Evolutionary conservation across 441 rosid genomes (phyloP), one percentile per base, ranked within the genome.

Genomic region (Populus trichocarpa): DNA sequence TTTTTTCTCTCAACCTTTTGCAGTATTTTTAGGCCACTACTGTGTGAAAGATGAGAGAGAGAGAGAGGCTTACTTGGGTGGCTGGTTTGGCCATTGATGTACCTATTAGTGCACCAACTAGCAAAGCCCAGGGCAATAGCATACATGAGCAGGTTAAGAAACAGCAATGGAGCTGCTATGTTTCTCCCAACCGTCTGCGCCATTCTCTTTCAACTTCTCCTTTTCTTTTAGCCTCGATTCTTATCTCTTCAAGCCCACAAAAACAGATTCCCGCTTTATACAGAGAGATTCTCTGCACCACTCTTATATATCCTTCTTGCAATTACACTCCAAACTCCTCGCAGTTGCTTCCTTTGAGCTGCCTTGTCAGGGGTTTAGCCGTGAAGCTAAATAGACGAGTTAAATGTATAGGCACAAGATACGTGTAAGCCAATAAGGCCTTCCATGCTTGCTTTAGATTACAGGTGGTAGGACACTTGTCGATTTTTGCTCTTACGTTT

Each of bases 161-260:
- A 93, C 92, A 93, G 84, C 84, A 93, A 75, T 46, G 98, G 97
- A 70, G 91, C 98, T 77, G 97, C 97, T 42, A 91, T 13, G 90
- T 88, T 93, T 77, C 98, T 93, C 46, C 96, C 99, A 13, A 89
- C 91, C 0, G 90, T 87, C 3, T 75, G 83, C 50, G 92, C 97
- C 97, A 89, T 92, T 16, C 69, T 75, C 59, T 57, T 0, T 20
- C 50, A 46, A 46, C 57, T 38, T 32, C 40, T 74, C 68, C 33
- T 7, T 33, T 57, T 8, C 6, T 73, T 32, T 46, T 8, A 14
- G 6, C 46, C 32, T 26, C 23, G 3, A 16, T n/a, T 70, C 28
- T 38, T 36, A 25, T 70, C 57, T 23, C 22, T 38, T 13, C 72
- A 5, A 10, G 18, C 57, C 57, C 57, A 4, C 57, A 70, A 35